Base-by-base conservation (phyloP, 495 filamentous ascomycete genomes). In the Ascobolus immersus region DNA sequence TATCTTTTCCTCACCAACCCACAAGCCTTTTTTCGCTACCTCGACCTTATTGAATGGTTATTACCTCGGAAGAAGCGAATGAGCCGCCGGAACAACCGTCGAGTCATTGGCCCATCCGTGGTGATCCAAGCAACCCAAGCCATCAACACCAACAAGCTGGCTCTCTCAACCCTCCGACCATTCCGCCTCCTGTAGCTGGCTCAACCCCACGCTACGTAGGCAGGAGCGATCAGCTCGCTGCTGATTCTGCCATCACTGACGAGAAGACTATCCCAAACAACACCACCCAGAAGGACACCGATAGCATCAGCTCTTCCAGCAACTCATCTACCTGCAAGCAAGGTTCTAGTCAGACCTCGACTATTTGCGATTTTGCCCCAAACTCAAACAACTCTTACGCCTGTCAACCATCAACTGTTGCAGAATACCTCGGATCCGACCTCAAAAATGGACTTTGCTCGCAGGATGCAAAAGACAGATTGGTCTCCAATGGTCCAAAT, bases 401-500 rank as follows among this genome's bases (percentile, higher is more conserved):
- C n/a, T 31, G 14, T 17, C 4, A 4, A 5, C 28, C 28, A 15
- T 9, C 17, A 14, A 39, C 38, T 2, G 29, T 50, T n/a, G 44
- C 47, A 11, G 33, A 34, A 2, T 39, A 37, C 18, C 34, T 49
- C 19, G 41, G 39, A 5, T 42, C 46, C 13, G 33, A 39, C 26
- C 21, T 49, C 28, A 31, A 27, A 9, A 26, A 34, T 13, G 47
- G 47, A 14, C 36, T 50, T 24, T 40, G 39, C 2, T 37, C 30
- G 12, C 28, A 47, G 21, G 47, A 43, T 13, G 45, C 46, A 12
- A 34, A 45, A 4, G 42, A 40, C 32, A 42, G 46, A 27, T 32
- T 66, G 33, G 44, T 49, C 38, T 41, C 48, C 32, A 40, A 62
- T 58, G 62, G 62, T 35, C 48, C 51, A 10, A 66, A 66, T 48